Percentiles rank a stretch among this genome's conserved stretches.
These are phyloP conservation scores for Pythium utonaiense DNA, from an alignment of 352 stramenopile genomes.

Conservation along the genomic window DNA sequence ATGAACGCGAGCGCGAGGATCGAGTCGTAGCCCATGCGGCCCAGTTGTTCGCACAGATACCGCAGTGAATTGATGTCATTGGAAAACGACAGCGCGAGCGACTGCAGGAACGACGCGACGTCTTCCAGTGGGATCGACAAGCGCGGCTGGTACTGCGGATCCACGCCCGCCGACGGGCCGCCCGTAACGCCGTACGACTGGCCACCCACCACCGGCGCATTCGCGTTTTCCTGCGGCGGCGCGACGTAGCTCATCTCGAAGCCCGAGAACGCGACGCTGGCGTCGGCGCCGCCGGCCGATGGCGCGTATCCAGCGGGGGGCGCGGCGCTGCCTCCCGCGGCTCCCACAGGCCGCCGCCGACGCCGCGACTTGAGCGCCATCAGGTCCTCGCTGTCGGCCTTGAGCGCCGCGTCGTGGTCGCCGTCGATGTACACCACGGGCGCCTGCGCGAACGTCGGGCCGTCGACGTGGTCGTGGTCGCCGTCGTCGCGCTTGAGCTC, in stretches of 20 bases:
- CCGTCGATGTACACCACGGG: constrained; percentile 25
- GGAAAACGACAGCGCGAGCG: constrained; percentile 36
- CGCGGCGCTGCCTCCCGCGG: neutral
- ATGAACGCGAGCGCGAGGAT: constrained; percentile 50
- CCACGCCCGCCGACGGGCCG: constrained; percentile 5
- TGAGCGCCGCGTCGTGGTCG: constrained; percentile 7
- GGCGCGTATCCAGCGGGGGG: constrained; percentile 3
- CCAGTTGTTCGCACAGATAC: constrained; percentile 34
- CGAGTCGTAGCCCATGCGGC: constrained; percentile 61
- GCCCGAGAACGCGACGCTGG: constrained; percentile 34
- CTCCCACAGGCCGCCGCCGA: neutral
- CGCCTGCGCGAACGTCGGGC: constrained; percentile 19
- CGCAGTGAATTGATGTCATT: constrained; percentile 31
- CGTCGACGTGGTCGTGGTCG: constrained; percentile 10
- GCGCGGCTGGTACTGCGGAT: constrained; percentile 17
- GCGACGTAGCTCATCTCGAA: constrained; percentile 59
- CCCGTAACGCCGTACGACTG: neutral
- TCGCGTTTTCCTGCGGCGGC: constrained; percentile 13
- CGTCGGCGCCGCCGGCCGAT: neutral
- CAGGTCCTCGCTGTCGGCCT: constrained; percentile 18
- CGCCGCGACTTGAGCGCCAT: constrained; percentile 19
- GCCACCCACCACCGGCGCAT: no score
- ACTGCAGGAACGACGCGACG: constrained; percentile 49
- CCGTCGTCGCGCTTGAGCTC: constrained; percentile 15
- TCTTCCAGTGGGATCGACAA: constrained; percentile 25